Conservation (phyloP, 2,329 filamentous ascomycete species). For the Exophiala calicioides region DNA sequence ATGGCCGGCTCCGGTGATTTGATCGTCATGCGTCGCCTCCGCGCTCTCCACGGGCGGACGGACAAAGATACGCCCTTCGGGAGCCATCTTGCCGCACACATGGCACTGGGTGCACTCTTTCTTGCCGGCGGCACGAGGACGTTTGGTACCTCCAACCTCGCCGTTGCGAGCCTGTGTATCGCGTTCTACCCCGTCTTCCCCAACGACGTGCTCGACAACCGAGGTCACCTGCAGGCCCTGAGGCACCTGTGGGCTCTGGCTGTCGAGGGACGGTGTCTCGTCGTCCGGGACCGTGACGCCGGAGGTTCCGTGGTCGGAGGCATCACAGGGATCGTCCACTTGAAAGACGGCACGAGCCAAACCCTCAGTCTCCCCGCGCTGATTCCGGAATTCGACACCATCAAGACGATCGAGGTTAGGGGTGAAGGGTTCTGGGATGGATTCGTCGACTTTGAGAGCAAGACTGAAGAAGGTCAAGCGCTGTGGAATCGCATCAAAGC, state of each 20-base stretch:
- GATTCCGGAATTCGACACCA: slow-evolving; percentile 47
- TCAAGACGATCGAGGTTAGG: slow-evolving; percentile 41
- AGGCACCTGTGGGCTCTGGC: slow-evolving; percentile 97
- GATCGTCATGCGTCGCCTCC: slow-evolving; percentile 77
- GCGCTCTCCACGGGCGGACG: slow-evolving; percentile 82
- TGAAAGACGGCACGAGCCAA: slow-evolving; percentile 47
- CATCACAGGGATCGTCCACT: slow-evolving; percentile 59
- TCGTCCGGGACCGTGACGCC: slow-evolving; percentile 83
- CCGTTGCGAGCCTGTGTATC: slow-evolving; percentile 80
- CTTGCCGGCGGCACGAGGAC: slow-evolving; percentile 90
- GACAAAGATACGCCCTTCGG: slow-evolving; percentile 85
- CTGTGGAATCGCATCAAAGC: slow-evolving; percentile 27
- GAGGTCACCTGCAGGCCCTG: slow-evolving; percentile 92
- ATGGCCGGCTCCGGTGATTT: slow-evolving; percentile 97
- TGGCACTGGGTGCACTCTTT: slow-evolving; percentile 88
- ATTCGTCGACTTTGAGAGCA: slow-evolving; percentile 67
- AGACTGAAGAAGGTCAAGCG: slow-evolving; percentile 48
- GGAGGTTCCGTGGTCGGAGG: slow-evolving; percentile 75
- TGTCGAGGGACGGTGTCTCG: slow-evolving; percentile 82
- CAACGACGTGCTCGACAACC: slow-evolving; percentile 85
- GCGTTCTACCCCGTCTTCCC: slow-evolving; percentile 96
- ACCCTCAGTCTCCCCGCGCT: slow-evolving; percentile 57
- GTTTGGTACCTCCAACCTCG: slow-evolving; percentile 83
- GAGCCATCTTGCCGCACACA: slow-evolving; percentile 87
- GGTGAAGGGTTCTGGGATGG: slow-evolving; percentile 76